These are phyloP conservation scores for Clonostachys byssicola DNA, from an alignment of 2,329 filamentous ascomycete species.

Conservation along the genomic window DNA sequence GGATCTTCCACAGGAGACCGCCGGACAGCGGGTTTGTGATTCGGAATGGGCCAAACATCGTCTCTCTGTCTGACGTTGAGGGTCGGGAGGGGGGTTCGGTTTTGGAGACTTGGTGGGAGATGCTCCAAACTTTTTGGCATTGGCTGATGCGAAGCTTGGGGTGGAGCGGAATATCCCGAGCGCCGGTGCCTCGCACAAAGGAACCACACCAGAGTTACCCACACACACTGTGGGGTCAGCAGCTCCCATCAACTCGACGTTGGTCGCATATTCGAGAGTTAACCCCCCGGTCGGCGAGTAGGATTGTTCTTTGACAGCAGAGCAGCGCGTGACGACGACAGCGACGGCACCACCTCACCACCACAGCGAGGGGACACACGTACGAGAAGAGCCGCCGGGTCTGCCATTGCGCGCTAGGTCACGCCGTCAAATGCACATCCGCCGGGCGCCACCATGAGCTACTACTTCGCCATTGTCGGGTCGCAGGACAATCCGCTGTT, in stretches of 20 bases:
- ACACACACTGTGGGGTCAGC: too few species aligned
- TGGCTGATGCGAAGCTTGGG: not conserved
- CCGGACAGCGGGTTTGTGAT: slow-evolving; percentile 71
- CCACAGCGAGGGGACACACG: too few species aligned
- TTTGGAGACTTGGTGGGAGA: not conserved
- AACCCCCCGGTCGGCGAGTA: too few species aligned
- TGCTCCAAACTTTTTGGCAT: not conserved
- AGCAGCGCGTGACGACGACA: too few species aligned
- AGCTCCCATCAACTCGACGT: too few species aligned
- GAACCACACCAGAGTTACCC: too few species aligned
- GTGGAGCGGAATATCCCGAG: slow-evolving; percentile 20
- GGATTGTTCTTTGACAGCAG: too few species aligned
- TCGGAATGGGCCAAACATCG: slow-evolving; percentile 83
- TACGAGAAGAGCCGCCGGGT: too few species aligned
- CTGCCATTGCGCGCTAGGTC: too few species aligned
- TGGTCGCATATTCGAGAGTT: too few species aligned
- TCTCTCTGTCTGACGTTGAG: slow-evolving; percentile 9
- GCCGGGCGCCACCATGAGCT: slow-evolving; percentile 67
- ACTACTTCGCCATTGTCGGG: slow-evolving; percentile 97
- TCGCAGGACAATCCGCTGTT: slow-evolving; percentile 95
- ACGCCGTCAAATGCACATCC: not conserved
- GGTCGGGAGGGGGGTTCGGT: not conserved
- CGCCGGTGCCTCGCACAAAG: slow-evolving; percentile 5
- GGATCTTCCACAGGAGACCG: slow-evolving; percentile 93
- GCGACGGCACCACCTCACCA: too few species aligned